phyloP scores from a whole-genome alignment of 768 basidiomycete species.

The Tricholoma terreum region DNA sequence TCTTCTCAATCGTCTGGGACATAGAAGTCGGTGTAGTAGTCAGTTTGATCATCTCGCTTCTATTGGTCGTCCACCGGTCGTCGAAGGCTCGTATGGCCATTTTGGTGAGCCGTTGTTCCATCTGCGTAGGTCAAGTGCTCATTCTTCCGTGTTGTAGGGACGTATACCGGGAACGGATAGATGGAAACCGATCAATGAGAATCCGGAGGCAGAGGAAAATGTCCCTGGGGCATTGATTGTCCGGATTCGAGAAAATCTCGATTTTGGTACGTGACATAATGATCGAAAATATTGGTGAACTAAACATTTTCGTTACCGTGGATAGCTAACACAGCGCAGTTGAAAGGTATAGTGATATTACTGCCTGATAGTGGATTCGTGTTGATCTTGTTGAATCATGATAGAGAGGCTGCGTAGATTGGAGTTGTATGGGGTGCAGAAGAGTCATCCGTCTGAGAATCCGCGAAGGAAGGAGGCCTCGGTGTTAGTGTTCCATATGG shows the following conservation, averaged over 20 bases:
- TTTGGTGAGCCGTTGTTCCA: slow-evolving; percentile 45
- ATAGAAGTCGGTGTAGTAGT: slow-evolving; percentile 93
- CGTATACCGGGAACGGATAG: slow-evolving; percentile 82
- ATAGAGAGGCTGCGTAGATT: slow-evolving; percentile 77
- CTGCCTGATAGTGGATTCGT: neutral
- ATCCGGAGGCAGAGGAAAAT: slow-evolving; percentile 79
- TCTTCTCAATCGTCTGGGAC: slow-evolving; percentile 83
- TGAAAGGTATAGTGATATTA: slow-evolving; percentile 60
- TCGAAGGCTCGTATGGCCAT: slow-evolving; percentile 90
- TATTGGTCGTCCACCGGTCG: slow-evolving; percentile 87
- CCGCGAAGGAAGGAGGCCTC: slow-evolving; percentile 73
- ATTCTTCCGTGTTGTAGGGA: slow-evolving; percentile 45
- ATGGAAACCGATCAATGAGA: slow-evolving; percentile 90
- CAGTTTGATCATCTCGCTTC: slow-evolving; percentile 80
- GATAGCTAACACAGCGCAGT: slow-evolving; percentile 88
- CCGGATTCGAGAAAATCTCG: slow-evolving; percentile 84
- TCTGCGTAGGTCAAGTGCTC: neutral
- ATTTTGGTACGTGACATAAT: slow-evolving; percentile 63
- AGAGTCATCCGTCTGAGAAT: slow-evolving; percentile 85
- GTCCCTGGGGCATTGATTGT: slow-evolving; percentile 82
- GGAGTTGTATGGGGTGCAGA: slow-evolving; percentile 81
- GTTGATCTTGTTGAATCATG: neutral
- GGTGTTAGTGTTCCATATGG: slow-evolving; percentile 88
- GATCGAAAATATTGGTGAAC: neutral
- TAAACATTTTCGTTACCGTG: neutral